A percentile compares a stretch with the other conserved stretches of the same genome.
Conservation (phyloP, 208 protist genomes). For the Crithidia thermophila region DNA sequence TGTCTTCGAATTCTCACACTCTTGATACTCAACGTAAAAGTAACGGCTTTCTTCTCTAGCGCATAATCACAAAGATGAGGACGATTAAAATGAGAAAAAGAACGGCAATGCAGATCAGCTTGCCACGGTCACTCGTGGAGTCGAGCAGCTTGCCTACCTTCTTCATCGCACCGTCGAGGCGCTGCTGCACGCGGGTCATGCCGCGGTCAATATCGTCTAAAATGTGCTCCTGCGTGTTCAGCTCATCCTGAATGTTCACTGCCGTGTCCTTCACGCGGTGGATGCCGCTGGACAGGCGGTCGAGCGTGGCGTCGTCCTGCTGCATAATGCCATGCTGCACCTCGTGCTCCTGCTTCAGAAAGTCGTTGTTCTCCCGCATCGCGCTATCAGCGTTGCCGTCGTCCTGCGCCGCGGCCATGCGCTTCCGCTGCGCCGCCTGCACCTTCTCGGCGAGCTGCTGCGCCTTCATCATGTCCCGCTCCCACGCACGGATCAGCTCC, state of each 20-base stretch:
- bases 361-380: slow-evolving; percentile 61
- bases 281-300: slow-evolving; percentile 69
- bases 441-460: slow-evolving; percentile 62
- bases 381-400: slow-evolving; percentile 19
- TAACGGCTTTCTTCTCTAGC: slow-evolving; percentile 19
- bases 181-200: slow-evolving; percentile 74
- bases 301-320: slow-evolving; percentile 70
- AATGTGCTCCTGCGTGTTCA: slow-evolving; percentile 82
- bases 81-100: slow-evolving; percentile 74
- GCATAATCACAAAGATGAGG: slow-evolving; percentile 63
- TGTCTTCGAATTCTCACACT: too few relatives aligned
- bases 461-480: slow-evolving; percentile 73
- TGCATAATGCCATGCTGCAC: slow-evolving; percentile 63
- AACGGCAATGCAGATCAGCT: slow-evolving; percentile 81
- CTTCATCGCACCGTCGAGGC: slow-evolving; percentile 70
- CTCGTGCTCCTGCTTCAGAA: slow-evolving; percentile 71
- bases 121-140: slow-evolving; percentile 75
- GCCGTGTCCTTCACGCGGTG: slow-evolving; percentile 73
- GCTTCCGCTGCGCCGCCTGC: slow-evolving; percentile 43
- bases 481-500: slow-evolving; percentile 69
- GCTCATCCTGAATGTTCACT: slow-evolving; percentile 73
- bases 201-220: slow-evolving; percentile 77
- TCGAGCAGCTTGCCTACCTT: slow-evolving; percentile 78
- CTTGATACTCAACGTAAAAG: neutral
- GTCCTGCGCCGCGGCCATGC: slow-evolving; percentile 31